Evolutionary conservation across 2,329 filamentous ascomycete species (phyloP).

Genomic region (Sordariomycetes sp.): DNA sequence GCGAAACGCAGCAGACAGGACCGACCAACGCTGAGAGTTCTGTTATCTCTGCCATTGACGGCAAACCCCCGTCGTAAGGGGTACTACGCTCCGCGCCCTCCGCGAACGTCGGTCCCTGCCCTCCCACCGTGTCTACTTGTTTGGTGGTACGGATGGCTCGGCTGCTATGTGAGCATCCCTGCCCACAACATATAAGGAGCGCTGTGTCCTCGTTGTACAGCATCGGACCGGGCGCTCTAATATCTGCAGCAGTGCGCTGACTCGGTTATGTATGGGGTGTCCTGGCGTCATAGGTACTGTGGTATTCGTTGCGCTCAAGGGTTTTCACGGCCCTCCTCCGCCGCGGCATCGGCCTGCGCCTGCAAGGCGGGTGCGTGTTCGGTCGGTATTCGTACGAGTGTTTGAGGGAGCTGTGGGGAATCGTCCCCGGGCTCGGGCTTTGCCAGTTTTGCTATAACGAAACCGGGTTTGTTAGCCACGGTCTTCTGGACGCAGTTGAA

Average conservation of each 20-base stretch:
- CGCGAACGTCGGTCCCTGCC: too few species aligned
- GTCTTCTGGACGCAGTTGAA: background rate
- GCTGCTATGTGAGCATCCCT: background rate
- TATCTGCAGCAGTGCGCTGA: background rate
- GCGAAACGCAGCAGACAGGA: too few species aligned
- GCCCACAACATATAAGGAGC: background rate
- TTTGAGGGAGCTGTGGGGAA: slow-evolving; percentile 56
- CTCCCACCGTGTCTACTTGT: too few species aligned
- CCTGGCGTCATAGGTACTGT: background rate
- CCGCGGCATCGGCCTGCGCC: slow-evolving; percentile 43
- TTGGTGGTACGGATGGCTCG: background rate
- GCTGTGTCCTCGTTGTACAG: background rate
- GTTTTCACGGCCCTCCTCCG: slow-evolving; percentile 18
- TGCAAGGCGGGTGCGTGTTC: slow-evolving; percentile 60
- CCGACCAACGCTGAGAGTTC: too few species aligned
- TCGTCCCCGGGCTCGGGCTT: slow-evolving; percentile 39
- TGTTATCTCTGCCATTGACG: too few species aligned
- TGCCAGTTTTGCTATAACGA: slow-evolving; percentile 53
- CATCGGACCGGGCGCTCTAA: background rate
- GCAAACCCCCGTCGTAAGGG: too few species aligned
- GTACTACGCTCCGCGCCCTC: too few species aligned
- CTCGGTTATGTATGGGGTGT: background rate
- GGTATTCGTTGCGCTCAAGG: background rate
- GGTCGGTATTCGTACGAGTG: slow-evolving; percentile 74
- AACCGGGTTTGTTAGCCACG: background rate